A percentile compares a stretch with the other conserved stretches of the same genome.
phyloP scores from a whole-genome alignment of 2,329 filamentous ascomycete genomes.

The Dothistroma pini region DNA sequence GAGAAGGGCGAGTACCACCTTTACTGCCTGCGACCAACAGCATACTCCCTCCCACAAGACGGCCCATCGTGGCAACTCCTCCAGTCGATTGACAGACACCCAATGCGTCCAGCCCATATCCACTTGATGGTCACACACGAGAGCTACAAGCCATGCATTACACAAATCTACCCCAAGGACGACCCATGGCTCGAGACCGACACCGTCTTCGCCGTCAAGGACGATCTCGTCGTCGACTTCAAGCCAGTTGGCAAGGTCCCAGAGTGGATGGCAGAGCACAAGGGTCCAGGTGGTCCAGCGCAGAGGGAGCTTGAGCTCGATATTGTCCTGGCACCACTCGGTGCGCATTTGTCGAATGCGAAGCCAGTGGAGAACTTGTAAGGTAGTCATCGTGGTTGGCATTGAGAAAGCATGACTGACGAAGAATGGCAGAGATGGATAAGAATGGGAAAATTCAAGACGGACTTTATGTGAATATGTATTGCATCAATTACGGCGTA shows the following conservation, averaged over 20 bases:
- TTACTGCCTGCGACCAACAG: conserved; percentile 72
- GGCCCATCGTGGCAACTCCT: conserved; percentile 55
- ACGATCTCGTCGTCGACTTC: conserved; percentile 57
- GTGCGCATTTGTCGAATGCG: conserved; percentile 17
- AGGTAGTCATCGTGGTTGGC: neutral
- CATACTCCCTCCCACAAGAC: conserved; percentile 67
- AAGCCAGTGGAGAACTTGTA: conserved; percentile 18
- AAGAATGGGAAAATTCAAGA: neutral
- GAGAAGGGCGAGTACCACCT: conserved; percentile 67
- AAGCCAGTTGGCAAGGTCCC: conserved; percentile 51
- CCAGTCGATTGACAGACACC: conserved; percentile 54
- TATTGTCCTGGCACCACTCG: conserved; percentile 51
- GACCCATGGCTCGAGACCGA: conserved; percentile 57
- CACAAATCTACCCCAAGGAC: conserved; percentile 47
- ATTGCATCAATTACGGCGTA: neutral
- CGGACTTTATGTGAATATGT: neutral
- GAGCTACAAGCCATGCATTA: conserved; percentile 25
- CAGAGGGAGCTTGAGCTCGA: conserved; percentile 57
- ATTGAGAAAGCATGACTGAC: neutral
- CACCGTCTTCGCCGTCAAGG: conserved; percentile 61
- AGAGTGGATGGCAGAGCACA: conserved; percentile 45
- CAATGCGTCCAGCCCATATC: conserved; percentile 60
- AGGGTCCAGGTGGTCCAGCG: conserved; percentile 31
- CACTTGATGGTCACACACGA: conserved; percentile 37
- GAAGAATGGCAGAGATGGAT: neutral